Conservation (phyloP, 371 early-diverging fungal species). For the Mortierella sp. region DNA sequence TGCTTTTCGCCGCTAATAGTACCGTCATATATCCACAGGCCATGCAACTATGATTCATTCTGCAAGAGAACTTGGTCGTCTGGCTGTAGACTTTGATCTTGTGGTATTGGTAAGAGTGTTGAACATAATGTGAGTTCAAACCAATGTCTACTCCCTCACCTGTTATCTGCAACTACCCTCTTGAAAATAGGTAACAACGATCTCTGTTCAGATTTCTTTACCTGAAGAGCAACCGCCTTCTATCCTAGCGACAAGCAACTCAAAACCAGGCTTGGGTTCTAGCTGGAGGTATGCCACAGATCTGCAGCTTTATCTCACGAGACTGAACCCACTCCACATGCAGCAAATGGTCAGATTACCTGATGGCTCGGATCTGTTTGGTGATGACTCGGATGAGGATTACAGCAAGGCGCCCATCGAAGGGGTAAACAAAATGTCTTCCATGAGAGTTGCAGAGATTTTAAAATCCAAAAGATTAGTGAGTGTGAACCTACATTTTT, state of each 20-base stretch:
- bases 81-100: slow-evolving; percentile 23
- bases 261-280: slow-evolving; percentile 36
- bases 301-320: slow-evolving; percentile 32
- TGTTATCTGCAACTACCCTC: background rate
- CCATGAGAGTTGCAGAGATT: slow-evolving; percentile 30
- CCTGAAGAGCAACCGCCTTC: slow-evolving; percentile 51
- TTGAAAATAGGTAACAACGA: slow-evolving; percentile 27
- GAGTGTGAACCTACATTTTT: background rate
- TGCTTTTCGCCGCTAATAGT: background rate
- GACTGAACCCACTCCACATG: background rate
- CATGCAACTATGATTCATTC: slow-evolving; percentile 52
- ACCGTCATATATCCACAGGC: slow-evolving; percentile 6
- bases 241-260: slow-evolving; percentile 19
- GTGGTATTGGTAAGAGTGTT: slow-evolving; percentile 27
- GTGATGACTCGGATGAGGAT: background rate
- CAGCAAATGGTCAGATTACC: background rate
- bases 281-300: slow-evolving; percentile 49
- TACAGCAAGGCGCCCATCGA: background rate
- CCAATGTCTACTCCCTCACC: background rate
- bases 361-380: slow-evolving; percentile 5
- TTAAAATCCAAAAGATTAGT: slow-evolving; percentile 41
- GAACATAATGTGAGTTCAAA: background rate
- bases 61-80: slow-evolving; percentile 28
- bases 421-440: background rate
- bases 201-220: slow-evolving; percentile 22